Percentiles rank a stretch among this genome's conserved stretches.
Conservation (phyloP, 169 alveolate genomes). For the Eimeria sp. region DNA sequence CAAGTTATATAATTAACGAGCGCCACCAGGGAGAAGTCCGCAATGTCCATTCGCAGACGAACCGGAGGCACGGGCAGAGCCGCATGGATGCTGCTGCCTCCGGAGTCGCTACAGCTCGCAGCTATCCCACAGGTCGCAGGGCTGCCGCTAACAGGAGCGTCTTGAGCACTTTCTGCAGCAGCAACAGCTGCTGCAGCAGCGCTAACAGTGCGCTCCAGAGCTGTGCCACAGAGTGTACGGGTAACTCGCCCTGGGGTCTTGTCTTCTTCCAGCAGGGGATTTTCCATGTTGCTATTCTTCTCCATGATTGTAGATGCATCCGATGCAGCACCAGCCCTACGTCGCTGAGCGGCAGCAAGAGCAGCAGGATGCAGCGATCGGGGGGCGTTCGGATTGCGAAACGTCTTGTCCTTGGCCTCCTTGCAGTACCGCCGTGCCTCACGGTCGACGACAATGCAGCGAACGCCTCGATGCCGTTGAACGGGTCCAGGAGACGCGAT, state of each 20-base stretch:
- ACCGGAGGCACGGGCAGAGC: slow-evolving; percentile 64
- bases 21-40: slow-evolving; percentile 72
- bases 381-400: slow-evolving; percentile 62
- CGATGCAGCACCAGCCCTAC: not conserved
- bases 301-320: not conserved
- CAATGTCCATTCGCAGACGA: slow-evolving; percentile 79
- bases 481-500: not conserved
- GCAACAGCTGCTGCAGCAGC: not conserved
- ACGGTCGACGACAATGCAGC: slow-evolving; percentile 77
- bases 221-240: not conserved
- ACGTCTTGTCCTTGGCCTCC: slow-evolving; percentile 74
- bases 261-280: not conserved
- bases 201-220: not conserved
- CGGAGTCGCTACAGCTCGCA: slow-evolving; percentile 1
- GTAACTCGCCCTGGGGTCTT: not conserved
- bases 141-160: not conserved
- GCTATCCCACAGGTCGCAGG: not conserved
- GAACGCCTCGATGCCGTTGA: slow-evolving; percentile 29
- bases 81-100: not conserved
- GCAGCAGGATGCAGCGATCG: slow-evolving; percentile 53
- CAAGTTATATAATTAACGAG: slow-evolving; percentile 52
- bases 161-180: not conserved
- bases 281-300: not conserved
- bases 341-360: slow-evolving; percentile 48
- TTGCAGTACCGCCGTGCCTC: slow-evolving; percentile 81